Evolutionary conservation across 2,329 filamentous ascomycete genomes (phyloP).

Genomic region (Pseudogymnoascus sp.): DNA sequence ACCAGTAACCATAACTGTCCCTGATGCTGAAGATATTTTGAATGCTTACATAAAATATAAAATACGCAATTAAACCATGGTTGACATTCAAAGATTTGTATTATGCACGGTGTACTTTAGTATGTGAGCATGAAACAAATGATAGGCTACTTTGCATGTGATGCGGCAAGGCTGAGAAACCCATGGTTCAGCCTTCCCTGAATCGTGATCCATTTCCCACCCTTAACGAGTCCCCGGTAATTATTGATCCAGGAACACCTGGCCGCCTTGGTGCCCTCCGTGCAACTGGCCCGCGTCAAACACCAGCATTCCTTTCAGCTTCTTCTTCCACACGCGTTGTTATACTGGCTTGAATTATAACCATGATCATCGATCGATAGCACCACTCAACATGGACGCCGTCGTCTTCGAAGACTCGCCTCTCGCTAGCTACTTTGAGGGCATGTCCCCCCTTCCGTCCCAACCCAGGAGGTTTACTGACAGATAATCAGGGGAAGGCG

Average conservation of each 20-base stretch:
- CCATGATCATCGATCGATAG: conserved; percentile 12
- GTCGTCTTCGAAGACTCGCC: conserved; percentile 81
- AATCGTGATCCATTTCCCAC: conserved; percentile 7
- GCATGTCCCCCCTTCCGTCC: conserved; percentile 41
- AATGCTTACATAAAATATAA: not conserved
- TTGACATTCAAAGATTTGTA: not conserved
- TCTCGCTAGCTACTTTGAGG: conserved; percentile 82
- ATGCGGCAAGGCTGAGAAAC: not conserved
- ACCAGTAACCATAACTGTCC: not conserved
- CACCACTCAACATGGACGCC: conserved; percentile 61
- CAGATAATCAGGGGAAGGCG: not conserved
- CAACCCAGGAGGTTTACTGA: conserved; percentile 11
- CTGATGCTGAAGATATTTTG: not conserved
- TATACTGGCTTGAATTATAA: not conserved
- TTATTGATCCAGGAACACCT: conserved; percentile 6
- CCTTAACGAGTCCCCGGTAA: conserved; percentile 5
- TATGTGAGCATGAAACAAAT: not conserved
- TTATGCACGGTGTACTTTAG: not conserved
- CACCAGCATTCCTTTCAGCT: conserved; percentile 2
- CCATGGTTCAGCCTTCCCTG: not conserved
- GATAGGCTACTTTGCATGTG: not conserved
- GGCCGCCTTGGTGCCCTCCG: not conserved
- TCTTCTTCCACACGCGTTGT: not conserved
- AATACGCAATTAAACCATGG: not conserved
- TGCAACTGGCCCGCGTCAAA: conserved; percentile 7